Base-by-base conservation (phyloP, 257 asterid species). In the Solanum clarkiae region DNA sequence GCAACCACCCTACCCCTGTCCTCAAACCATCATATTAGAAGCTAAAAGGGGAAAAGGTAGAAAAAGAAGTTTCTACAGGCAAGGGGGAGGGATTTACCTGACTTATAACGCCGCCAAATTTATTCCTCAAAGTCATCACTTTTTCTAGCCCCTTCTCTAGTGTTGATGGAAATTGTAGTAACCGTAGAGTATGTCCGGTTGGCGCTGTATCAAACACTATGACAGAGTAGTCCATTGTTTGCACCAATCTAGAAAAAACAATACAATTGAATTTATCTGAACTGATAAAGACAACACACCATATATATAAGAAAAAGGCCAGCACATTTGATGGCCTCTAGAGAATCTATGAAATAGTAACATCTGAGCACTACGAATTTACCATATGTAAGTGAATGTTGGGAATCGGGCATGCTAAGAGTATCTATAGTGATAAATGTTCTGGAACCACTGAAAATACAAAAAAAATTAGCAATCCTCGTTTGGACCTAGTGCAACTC, bases 121-220 rank as follows among this genome's bases (percentile, higher is more conserved):
- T 92, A 85, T 85, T 96, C 94, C 93, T 96, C 92, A 96, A 92
- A 85, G 92, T 89, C 98, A 96, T 93, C 90, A 96, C 84, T 90
- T 96, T 94, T 68, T 89, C 92, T 81, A 96, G 93, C 47, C 98
- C 99, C 87, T 95, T 96, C 90, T 96, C 98, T 84, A 96, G 87
- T 10, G 99, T 96, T n/a, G 99, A 90, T 82, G 99, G 99, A 89
- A 96, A 96, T 87, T 96, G 99, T 75, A 96, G 93, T 85, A 96
- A 92, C 84, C 99, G 96, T 42, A 96, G 98, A 22, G 98, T 96
- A 85, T 96, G 99, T 18, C 99, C 99, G 53, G 99, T 96, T 87
- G 99, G 99, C 88, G 99, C 98, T 32, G 99, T 96, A 89, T 96
- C 99, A 84, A 96, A 96, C 69, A 96, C 98, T 88, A 96, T 95